Evolutionary conservation across 345 rosid species (phyloP).

Genomic region (Brassica rapa): DNA sequence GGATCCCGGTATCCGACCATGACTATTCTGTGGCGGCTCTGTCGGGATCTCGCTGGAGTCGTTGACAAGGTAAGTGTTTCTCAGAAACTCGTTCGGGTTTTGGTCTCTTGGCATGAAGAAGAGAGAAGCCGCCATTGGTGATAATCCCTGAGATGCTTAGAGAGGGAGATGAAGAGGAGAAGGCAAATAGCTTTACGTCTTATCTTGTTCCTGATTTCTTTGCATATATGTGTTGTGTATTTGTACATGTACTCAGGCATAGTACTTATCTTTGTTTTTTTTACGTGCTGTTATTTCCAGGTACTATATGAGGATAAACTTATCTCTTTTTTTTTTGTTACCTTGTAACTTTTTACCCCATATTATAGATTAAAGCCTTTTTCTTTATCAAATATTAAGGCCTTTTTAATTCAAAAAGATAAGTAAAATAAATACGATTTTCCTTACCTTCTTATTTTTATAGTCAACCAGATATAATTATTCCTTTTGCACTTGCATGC

Average conservation of each 20-base stretch:
- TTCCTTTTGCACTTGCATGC: background rate
- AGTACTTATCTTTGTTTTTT: conserved; percentile 35
- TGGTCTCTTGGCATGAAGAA: conserved; percentile 21
- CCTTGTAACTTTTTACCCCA: conserved; percentile 19
- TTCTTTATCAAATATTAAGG: background rate
- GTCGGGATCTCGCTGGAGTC: conserved; percentile 29
- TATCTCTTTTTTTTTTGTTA: background rate
- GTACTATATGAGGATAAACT: conserved; percentile 39
- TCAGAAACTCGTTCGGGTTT: conserved; percentile 22
- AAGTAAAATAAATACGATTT: background rate
- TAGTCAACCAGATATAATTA: background rate
- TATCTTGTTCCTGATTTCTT: conserved; percentile 26
- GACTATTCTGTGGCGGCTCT: conserved; percentile 24
- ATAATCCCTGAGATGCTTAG: conserved; percentile 16
- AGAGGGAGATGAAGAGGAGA: conserved; percentile 19
- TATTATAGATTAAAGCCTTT: background rate
- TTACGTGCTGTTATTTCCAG: conserved; percentile 41
- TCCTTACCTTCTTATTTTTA: background rate
- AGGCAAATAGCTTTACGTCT: conserved; percentile 16
- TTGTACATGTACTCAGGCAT: conserved; percentile 17
- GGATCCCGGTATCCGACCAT: conserved; percentile 41
- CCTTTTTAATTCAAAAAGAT: background rate
- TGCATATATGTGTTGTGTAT: conserved; percentile 7
- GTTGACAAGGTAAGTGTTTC: conserved; percentile 11
- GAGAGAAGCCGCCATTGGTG: conserved; percentile 38